Evolutionary conservation across 2,329 filamentous ascomycete species (phyloP).

Genomic region (Allantophomopsis cytisporea): DNA sequence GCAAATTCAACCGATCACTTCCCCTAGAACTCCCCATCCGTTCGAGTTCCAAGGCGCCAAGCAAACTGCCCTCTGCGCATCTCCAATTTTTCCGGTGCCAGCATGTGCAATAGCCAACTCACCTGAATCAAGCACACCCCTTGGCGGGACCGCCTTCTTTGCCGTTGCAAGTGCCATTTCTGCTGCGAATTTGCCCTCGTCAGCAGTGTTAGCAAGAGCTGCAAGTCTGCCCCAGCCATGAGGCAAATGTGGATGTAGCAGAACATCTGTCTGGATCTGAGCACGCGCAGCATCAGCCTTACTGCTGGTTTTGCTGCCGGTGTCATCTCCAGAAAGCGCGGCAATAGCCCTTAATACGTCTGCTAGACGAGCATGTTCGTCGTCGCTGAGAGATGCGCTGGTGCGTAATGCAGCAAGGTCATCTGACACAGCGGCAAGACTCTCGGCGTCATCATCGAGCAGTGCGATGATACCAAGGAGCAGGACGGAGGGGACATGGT

Average conservation of each 20-base stretch:
- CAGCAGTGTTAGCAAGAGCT: constrained; percentile 34
- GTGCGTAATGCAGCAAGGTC: constrained; percentile 65
- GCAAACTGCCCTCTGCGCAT: constrained; percentile 67
- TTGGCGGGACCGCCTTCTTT: constrained; percentile 56
- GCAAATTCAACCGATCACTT: too few relatives aligned
- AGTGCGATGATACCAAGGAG: constrained; percentile 76
- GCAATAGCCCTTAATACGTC: constrained; percentile 67
- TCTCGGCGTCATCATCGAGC: constrained; percentile 66
- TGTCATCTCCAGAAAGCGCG: constrained; percentile 34
- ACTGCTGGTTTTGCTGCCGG: constrained; percentile 24
- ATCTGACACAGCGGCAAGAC: constrained; percentile 64
- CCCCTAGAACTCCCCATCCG: constrained; percentile 14
- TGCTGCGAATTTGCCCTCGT: constrained; percentile 29
- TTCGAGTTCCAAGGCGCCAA: constrained; percentile 60
- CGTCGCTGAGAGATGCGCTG: constrained; percentile 44
- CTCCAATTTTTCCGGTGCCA: constrained; percentile 54
- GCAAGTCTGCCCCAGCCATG: constrained; percentile 72
- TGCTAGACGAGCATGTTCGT: constrained; percentile 57
- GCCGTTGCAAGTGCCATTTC: constrained; percentile 79
- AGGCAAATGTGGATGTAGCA: constrained; percentile 68
- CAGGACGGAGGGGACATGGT: constrained; percentile 67
- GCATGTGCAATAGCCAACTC: constrained; percentile 64
- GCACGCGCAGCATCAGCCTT: constrained; percentile 28
- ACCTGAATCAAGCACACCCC: constrained; percentile 50
- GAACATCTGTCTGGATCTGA: constrained; percentile 63